Conservation (phyloP, 2,329 filamentous ascomycete genomes). For the Stemphylium beticola region DNA sequence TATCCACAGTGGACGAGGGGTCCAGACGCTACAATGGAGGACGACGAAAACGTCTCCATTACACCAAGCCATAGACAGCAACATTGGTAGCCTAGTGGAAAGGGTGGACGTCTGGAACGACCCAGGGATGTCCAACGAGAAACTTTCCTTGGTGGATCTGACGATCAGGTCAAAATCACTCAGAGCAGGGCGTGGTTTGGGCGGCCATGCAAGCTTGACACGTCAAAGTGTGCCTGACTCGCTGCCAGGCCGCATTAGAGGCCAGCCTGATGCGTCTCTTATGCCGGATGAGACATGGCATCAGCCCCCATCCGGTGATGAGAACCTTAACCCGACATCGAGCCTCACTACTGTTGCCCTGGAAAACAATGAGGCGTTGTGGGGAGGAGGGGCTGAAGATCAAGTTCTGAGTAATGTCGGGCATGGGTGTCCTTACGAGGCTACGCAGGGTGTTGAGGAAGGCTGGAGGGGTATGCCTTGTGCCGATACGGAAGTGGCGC, state of each 20-base stretch:
- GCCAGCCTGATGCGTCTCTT: slow-evolving; percentile 24
- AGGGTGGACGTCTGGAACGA: slow-evolving; percentile 62
- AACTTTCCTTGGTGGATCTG: slow-evolving; percentile 68
- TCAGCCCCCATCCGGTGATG: slow-evolving; percentile 29
- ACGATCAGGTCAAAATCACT: slow-evolving; percentile 48
- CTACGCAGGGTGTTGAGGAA: slow-evolving; percentile 8
- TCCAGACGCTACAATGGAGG: slow-evolving; percentile 68
- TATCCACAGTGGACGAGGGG: slow-evolving; percentile 72
- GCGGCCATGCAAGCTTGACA: slow-evolving; percentile 37
- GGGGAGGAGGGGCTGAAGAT: slow-evolving; percentile 12
- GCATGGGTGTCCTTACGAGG: slow-evolving; percentile 25
- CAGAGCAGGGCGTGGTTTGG: slow-evolving; percentile 38
- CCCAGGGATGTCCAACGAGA: slow-evolving; percentile 63
- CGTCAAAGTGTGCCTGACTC: slow-evolving; percentile 31
- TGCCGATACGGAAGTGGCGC: slow-evolving; percentile 36
- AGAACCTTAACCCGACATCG: slow-evolving; percentile 29
- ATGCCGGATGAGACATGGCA: slow-evolving; percentile 1
- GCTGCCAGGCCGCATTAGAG: slow-evolving; percentile 14
- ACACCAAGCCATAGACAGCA: background rate
- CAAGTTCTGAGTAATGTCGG: slow-evolving; percentile 26
- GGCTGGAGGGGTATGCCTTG: slow-evolving; percentile 5
- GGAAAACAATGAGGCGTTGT: slow-evolving; percentile 29
- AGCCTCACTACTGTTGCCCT: slow-evolving; percentile 26
- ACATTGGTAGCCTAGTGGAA: slow-evolving; percentile 52
- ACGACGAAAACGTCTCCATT: slow-evolving; percentile 20